phyloP scores from a whole-genome alignment of 306 rosid genomes.

The Heteromeles arbutifolia region DNA sequence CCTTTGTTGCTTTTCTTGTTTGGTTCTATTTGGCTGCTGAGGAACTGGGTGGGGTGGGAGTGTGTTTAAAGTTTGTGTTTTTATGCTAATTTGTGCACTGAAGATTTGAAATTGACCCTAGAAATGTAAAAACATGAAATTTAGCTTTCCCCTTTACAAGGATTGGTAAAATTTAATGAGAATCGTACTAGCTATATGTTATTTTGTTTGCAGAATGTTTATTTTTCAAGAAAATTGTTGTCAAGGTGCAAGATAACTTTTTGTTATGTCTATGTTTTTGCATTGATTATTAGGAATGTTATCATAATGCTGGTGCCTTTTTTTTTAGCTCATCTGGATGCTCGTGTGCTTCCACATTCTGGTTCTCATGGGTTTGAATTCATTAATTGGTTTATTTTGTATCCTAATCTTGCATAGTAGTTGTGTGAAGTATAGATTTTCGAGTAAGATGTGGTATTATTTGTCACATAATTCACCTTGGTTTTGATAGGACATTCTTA shows the following conservation, averaged over 20 bases:
- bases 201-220: background rate
- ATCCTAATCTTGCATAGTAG: background rate
- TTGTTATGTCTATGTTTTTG: background rate
- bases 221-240: background rate
- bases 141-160: background rate
- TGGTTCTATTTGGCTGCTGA: slow-evolving; percentile 1
- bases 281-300: background rate
- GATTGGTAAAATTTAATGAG: background rate
- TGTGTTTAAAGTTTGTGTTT: background rate
- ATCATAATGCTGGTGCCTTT: background rate
- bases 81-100: background rate
- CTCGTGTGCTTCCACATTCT: background rate
- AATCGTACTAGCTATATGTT: background rate
- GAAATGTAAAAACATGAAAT: background rate
- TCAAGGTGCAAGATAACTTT: background rate
- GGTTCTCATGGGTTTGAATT: background rate
- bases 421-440: background rate
- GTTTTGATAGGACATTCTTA: background rate
- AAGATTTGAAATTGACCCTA: background rate
- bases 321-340: too few species aligned
- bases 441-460: background rate
- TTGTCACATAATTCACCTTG: background rate
- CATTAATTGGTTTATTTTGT: background rate
- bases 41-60: background rate
- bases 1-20: background rate